Base-by-base conservation (phyloP, 352 stramenopile species). In the Phytophthora ramorum region DNA sequence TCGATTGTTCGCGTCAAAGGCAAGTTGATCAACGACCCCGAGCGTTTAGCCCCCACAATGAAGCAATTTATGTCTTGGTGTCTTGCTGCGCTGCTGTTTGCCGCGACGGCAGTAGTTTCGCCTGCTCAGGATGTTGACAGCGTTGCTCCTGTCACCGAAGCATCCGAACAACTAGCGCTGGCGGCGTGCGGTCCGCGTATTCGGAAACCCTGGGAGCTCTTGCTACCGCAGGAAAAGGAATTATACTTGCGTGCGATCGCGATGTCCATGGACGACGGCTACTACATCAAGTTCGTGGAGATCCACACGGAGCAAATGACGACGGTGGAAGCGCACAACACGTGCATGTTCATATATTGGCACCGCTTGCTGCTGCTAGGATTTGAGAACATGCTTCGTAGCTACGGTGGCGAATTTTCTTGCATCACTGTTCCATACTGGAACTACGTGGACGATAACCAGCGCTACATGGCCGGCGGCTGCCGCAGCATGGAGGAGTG, bases 301-400 rank as follows among this genome's bases (percentile, higher is more conserved):
- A 89, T 96, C 64, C 89, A 96, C 69, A 92, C 83, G 46, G 83
- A 96, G 73, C 76, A 86, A 57, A 92, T 95, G 85, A 93, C 83
- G 45, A 88, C 84, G 0, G 55, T 63, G 0, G 87, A 96, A 69
- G 89, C 89, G 16, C 89, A 96, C 63, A 79, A 83, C 45, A 96
- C 86, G 64, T 95, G 87, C 61, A 94, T 96, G 83, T 96, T 96
- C 51, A 37, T 96, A 57, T 96, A 93, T 58, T 96, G 89, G 89
- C 89, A 96, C 62, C 89, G 89, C 22, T 44, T 81, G 34, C 63
- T 96, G 56, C 64, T 96, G 12, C 70, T 95, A 14, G 89, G 76
- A 4, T 96, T 93, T 62, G 89, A 96, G 63, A 95, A 96, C 62
- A 89, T 96, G 81, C 58, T 96, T 32, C 81, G 89, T 9, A 81